These are phyloP conservation scores for Paraphaeosphaeria sporulosa DNA, from an alignment of 2,329 filamentous ascomycete genomes.

Conservation along the genomic window DNA sequence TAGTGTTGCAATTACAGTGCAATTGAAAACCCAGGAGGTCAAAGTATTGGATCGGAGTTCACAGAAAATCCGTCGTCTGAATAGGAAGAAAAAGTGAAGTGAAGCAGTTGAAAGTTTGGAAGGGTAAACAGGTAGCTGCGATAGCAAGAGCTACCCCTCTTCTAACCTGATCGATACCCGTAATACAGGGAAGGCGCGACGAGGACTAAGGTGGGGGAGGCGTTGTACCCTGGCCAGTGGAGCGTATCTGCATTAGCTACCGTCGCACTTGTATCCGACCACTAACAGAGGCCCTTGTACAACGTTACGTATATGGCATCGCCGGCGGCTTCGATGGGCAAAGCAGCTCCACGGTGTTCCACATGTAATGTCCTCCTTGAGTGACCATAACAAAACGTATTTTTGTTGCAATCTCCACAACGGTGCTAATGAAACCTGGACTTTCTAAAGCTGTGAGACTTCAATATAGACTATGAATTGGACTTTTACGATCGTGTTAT, in stretches of 20 bases:
- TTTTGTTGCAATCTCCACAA: no score
- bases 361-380: no score
- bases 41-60: not conserved
- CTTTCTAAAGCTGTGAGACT: no score
- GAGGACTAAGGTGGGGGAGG: conserved; percentile 9
- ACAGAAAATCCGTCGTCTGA: not conserved
- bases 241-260: conserved; percentile 3
- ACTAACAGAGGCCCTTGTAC: not conserved
- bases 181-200: conserved; percentile 5
- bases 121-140: conserved; percentile 6
- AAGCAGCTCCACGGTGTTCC: no score
- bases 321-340: not conserved
- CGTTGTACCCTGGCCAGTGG: not conserved
- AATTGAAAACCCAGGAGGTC: not conserved
- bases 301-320: not conserved
- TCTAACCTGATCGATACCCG: conserved; percentile 4
- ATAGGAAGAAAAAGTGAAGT: not conserved
- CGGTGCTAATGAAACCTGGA: no score
- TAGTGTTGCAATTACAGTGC: conserved; percentile 22
- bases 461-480: no score
- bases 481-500: no score
- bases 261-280: not conserved
- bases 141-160: conserved; percentile 18
- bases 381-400: no score
- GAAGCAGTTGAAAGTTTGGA: not conserved